Evolutionary conservation across 2,329 filamentous ascomycete species (phyloP), one percentile per base, ranked within the genome.

Genomic region (Stagonosporopsis vannaccii): DNA sequence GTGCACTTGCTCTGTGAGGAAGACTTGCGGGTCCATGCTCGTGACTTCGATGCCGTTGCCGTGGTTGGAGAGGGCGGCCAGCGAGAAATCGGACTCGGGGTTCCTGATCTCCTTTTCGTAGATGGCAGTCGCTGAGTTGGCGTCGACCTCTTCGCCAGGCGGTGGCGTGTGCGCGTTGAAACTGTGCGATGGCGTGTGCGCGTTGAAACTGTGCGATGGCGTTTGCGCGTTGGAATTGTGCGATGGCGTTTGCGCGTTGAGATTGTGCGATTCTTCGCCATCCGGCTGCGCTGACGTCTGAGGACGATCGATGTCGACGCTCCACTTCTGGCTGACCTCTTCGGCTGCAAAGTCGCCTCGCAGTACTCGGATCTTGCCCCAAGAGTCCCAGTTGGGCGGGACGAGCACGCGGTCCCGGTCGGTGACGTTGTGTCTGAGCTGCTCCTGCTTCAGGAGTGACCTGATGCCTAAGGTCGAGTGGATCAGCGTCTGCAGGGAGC

Each of bases 351-450:
- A 98, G 0, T 89, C 91, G 71, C 97, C 95, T 50, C 92, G 87
- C 25, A 98, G 81, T 40, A 98, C 92, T 37, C 94, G 85, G 58
- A 99, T 97, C 78, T 98, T 99, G 57, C 92, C 93, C 91, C 92
- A 97, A 0, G 93, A 97, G 76, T 99, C 95, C 95, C 95, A 99
- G 75, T 97, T 97, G 15, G 93, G 90, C 1, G 94, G 94, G 0
- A 99, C 90, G 5, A 97, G 83, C 51, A 99, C 93, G 81, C 96
- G 96, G 75, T 97, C 93, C 57, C 94, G 85, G 78, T 95, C 95
- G 63, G 96, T 95, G 58, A 96, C 90, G 68, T 97, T 96, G 74
- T 93, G 73, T 48, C 76, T 71, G 11, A 79, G 63, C 39, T 74
- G 66, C 48, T 75, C 72, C 55, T 77, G 75, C 58, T 75, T 86